Evolutionary conservation across 2,329 filamentous ascomycete genomes (phyloP), one percentile per base, ranked within the genome.

Genomic region (Periconia macrospinosa): DNA sequence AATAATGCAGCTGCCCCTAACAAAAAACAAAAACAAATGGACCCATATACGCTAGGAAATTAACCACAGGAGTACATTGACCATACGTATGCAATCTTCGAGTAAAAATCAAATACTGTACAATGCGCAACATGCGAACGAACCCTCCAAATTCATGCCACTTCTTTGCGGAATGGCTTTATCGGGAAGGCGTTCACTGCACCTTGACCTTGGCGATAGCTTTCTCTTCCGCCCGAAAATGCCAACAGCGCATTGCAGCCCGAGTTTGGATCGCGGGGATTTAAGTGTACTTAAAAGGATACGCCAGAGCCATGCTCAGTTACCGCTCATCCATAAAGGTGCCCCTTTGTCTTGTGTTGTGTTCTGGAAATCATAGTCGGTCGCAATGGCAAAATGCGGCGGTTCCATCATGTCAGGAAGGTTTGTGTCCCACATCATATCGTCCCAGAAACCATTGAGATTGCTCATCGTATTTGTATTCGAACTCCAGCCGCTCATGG

Each of bases 351-450:
- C 71, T 50, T 71, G 69, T 45, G 69, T 69, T 7, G 68, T 59
- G 17, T 63, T 61, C 17, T 66, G 63, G 48, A 68, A 74, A 14
- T 74, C 72, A 41, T 68, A 72, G 20, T 71, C 70, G n/a, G 64
- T 68, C 18, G 59, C 60, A 3, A 72, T 46, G 1, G 69, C 68
- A 55, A 70, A 72, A 37, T 37, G 15, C 3, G 71, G 70, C 14
- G 65, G 63, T 41, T 74, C 72, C 15, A 71, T 61, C 62, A 74
- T 69, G 50, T 75, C 71, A 5, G 71, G 70, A 18, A 74, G 49
- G 42, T 68, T 70, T 1, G 71, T 73, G 45, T 76, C 73, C 73
- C 73, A 76, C 69, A 75, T 73, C 71, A 75, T 75, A 46, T 74
- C 71, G 51, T 75, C 72, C 73, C 73, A 76, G 53, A 75, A 74